phyloP scores from a whole-genome alignment of 1,284 basidiomycete species.

The Pascua guehoae region DNA sequence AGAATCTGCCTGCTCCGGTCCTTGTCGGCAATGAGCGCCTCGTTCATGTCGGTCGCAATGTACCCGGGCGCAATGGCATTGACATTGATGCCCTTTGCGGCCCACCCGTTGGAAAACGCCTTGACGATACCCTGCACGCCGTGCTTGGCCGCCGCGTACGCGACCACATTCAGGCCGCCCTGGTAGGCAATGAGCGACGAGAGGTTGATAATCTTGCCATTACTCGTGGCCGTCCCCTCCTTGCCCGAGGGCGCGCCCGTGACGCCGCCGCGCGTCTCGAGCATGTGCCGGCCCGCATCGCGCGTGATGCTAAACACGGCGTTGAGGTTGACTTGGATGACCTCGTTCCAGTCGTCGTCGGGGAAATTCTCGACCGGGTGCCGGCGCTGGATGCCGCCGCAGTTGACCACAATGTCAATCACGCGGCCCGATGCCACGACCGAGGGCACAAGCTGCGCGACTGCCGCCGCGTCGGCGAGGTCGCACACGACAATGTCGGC shows the following conservation, averaged over 20 bases:
- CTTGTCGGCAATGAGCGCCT: slow-evolving; percentile 47
- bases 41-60: slow-evolving; percentile 71
- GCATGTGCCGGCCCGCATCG: slow-evolving; percentile 51
- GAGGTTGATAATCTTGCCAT: slow-evolving; percentile 54
- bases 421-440: slow-evolving; percentile 55
- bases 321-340: slow-evolving; percentile 55
- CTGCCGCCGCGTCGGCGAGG: slow-evolving; percentile 63
- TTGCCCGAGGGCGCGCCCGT: slow-evolving; percentile 28
- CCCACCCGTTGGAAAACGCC: slow-evolving; percentile 62
- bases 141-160: slow-evolving; percentile 83
- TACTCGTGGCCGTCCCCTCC: slow-evolving; percentile 7
- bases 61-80: slow-evolving; percentile 87
- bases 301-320: slow-evolving; percentile 51
- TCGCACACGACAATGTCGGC: slow-evolving; percentile 64
- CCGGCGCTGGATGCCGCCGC: slow-evolving; percentile 88
- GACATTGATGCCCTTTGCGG: slow-evolving; percentile 78
- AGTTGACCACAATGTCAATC: slow-evolving; percentile 87
- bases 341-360: slow-evolving; percentile 86
- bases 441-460: slow-evolving; percentile 62
- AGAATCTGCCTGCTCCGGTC: slow-evolving; percentile 72
- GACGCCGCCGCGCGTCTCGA: slow-evolving; percentile 46
- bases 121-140: slow-evolving; percentile 72
- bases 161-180: slow-evolving; percentile 75
- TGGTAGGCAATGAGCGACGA: slow-evolving; percentile 50
- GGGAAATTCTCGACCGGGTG: slow-evolving; percentile 75